phyloP scores from a whole-genome alignment of 2,329 filamentous ascomycete genomes.

The Hymenoscyphus fraxineus region DNA sequence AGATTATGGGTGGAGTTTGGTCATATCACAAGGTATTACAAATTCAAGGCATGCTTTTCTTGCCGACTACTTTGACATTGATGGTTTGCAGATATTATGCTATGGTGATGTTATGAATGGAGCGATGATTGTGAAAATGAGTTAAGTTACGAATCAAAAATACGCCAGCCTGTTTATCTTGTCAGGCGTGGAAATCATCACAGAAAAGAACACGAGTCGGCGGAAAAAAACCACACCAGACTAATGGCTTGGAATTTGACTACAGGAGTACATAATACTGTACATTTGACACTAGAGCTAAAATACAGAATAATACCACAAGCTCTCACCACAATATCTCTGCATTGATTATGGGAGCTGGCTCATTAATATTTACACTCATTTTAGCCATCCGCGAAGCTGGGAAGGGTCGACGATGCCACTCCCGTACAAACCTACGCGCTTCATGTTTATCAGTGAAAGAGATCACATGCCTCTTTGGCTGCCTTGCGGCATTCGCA shows the following conservation, averaged over 20 bases:
- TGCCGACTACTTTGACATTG: constrained; percentile 17
- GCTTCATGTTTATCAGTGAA: constrained; percentile 34
- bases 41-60: constrained; percentile 29
- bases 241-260: neutral
- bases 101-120: constrained; percentile 15
- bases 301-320: neutral
- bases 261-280: neutral
- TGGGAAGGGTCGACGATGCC: constrained; percentile 48
- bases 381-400: constrained; percentile 26
- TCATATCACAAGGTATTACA: constrained; percentile 31
- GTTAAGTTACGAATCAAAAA: neutral
- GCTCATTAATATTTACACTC: constrained; percentile 33
- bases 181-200: neutral
- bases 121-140: constrained; percentile 10
- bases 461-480: constrained; percentile 30
- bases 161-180: neutral
- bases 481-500: constrained; percentile 7
- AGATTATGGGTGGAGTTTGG: constrained; percentile 36
- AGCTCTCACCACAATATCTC: constrained; percentile 45
- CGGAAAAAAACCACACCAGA: neutral
- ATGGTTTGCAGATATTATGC: constrained; percentile 8
- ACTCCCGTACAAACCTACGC: constrained; percentile 46
- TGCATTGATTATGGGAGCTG: constrained; percentile 40
- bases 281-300: neutral
- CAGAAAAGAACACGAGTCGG: neutral